phyloP scores from a whole-genome alignment of 2,329 filamentous ascomycete genomes.

The Penicillium sclerotigenum region DNA sequence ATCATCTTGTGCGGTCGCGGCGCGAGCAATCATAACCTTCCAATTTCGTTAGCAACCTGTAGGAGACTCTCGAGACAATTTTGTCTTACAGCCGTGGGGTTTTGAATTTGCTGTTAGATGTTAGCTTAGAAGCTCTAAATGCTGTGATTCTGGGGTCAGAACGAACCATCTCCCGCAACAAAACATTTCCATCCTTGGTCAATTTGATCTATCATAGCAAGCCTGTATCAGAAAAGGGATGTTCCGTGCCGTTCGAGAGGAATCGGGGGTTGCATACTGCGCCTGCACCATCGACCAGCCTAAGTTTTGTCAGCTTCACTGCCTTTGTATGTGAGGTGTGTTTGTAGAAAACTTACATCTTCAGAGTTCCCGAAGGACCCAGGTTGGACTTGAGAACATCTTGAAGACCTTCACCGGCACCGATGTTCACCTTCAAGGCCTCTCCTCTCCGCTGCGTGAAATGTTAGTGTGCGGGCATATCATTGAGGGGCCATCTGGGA shows the following conservation, averaged over 20 bases:
- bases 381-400: conserved; percentile 96
- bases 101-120: conserved; percentile 75
- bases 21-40: conserved; percentile 67
- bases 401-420: conserved; percentile 85
- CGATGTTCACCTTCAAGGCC: conserved; percentile 95
- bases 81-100: conserved; percentile 78
- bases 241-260: conserved; percentile 5
- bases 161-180: conserved; percentile 62
- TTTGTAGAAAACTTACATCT: conserved; percentile 64
- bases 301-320: conserved; percentile 36
- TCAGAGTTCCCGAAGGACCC: conserved; percentile 88
- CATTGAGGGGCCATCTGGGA: conserved; percentile 25
- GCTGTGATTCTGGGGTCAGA: not conserved
- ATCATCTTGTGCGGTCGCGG: conserved; percentile 95
- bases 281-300: conserved; percentile 62
- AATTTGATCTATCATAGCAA: conserved; percentile 74
- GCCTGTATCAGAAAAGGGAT: conserved; percentile 18
- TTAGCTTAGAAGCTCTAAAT: conserved; percentile 30
- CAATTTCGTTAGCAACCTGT: conserved; percentile 21
- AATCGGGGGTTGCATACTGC: conserved; percentile 43
- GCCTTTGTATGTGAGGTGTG: not conserved
- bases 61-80: conserved; percentile 4
- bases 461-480: conserved; percentile 44
- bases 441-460: conserved; percentile 79
- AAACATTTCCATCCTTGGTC: conserved; percentile 96